Evolutionary conservation across 768 basidiomycete species (phyloP).

Genomic region (Flagelloscypha sp.): DNA sequence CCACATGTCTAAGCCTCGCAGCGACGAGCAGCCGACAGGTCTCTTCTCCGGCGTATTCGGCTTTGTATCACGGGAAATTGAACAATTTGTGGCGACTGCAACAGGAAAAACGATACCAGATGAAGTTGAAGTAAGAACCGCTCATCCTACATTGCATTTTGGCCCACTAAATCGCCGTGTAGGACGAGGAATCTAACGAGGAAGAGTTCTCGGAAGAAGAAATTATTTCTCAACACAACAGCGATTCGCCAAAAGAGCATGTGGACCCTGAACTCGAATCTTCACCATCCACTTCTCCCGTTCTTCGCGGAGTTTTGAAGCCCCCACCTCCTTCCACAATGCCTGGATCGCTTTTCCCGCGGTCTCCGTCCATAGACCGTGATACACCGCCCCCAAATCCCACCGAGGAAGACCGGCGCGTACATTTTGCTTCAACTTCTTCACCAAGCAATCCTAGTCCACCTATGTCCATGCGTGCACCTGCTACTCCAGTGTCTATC

Average conservation of each 20-base stretch:
- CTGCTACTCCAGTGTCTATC: too few relatives aligned
- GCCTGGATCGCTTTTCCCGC: slow-evolving; percentile 74
- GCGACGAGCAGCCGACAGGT: slow-evolving; percentile 31
- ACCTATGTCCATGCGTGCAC: background rate
- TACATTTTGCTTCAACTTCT: slow-evolving; percentile 29
- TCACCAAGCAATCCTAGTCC: slow-evolving; percentile 10
- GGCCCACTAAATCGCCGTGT: too few relatives aligned
- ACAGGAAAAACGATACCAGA: slow-evolving; percentile 33
- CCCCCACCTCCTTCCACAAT: slow-evolving; percentile 49
- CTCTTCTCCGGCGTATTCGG: slow-evolving; percentile 56
- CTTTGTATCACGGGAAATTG: slow-evolving; percentile 65
- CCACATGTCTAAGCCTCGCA: too few relatives aligned
- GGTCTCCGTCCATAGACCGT: slow-evolving; percentile 60
- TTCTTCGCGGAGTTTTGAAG: slow-evolving; percentile 24
- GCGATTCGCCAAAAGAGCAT: slow-evolving; percentile 14
- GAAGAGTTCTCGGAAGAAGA: too few relatives aligned
- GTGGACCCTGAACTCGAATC: slow-evolving; percentile 5
- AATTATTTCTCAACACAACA: slow-evolving; percentile 14
- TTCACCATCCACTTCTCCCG: slow-evolving; percentile 23
- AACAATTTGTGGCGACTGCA: slow-evolving; percentile 62
- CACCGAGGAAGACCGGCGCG: slow-evolving; percentile 23
- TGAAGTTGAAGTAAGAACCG: too few relatives aligned
- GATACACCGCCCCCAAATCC: slow-evolving; percentile 16
- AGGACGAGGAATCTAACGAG: too few relatives aligned
- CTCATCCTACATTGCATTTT: too few relatives aligned